A percentile compares a stretch with the other conserved stretches of the same genome.
Conservation (phyloP, 345 rosid species). For the Gossypium sturtianum region DNA sequence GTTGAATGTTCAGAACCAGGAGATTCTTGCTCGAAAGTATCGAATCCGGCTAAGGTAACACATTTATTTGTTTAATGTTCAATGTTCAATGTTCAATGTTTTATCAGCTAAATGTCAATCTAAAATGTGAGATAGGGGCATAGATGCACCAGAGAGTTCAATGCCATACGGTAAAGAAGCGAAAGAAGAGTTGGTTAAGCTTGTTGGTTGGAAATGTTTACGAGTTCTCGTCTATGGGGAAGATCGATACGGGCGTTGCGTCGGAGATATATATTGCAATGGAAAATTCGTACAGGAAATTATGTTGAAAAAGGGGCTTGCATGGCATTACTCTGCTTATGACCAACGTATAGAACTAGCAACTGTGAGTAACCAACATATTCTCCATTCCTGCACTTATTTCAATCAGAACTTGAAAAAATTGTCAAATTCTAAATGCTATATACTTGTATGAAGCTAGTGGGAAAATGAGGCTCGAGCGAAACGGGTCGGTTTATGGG, state of each 20-base stretch:
- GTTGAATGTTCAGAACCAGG: slow-evolving; percentile 36
- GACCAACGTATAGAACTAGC: slow-evolving; percentile 57
- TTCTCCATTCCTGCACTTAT: background rate
- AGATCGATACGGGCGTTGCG: slow-evolving; percentile 52
- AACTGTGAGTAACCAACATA: slow-evolving; percentile 25
- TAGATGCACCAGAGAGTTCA: slow-evolving; percentile 47
- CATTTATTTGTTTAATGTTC: background rate
- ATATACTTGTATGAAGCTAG: slow-evolving; percentile 20
- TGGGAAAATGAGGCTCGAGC: slow-evolving; percentile 78
- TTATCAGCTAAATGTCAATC: background rate
- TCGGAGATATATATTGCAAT: slow-evolving; percentile 74
- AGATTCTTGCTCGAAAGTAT: slow-evolving; percentile 69
- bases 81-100: background rate
- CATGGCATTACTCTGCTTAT: slow-evolving; percentile 79
- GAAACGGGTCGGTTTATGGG: slow-evolving; percentile 73
- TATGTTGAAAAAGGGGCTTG: slow-evolving; percentile 77
- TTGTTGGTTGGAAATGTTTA: slow-evolving; percentile 21
- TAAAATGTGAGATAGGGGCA: slow-evolving; percentile 31
- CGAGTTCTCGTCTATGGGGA: slow-evolving; percentile 27
- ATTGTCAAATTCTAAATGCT: background rate
- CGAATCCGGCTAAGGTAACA: slow-evolving; percentile 56
- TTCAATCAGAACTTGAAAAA: background rate
- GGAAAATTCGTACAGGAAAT: slow-evolving; percentile 66
- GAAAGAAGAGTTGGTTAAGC: slow-evolving; percentile 31
- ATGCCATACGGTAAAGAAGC: slow-evolving; percentile 51